Conservation (phyloP, 1,139 yeast genomes). For the Pneumocystis murina region DNA sequence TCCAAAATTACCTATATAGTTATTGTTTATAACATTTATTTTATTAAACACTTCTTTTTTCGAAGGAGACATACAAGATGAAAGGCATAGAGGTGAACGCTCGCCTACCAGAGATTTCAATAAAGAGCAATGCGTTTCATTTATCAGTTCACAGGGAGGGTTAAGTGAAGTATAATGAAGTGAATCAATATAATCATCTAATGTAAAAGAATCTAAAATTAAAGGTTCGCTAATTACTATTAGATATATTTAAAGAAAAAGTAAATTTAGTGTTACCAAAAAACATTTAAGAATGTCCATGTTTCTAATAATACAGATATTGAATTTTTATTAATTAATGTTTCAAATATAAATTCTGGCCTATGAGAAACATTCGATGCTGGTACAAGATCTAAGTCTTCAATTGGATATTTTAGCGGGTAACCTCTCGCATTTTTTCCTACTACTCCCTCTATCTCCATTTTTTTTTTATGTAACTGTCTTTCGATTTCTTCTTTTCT, state of each 20-base stretch:
- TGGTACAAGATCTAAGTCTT: conserved; percentile 14
- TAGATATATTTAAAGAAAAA: not conserved
- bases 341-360: conserved; percentile 15
- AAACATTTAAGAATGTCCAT: conserved; percentile 65
- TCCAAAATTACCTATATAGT: not conserved
- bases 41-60: not conserved
- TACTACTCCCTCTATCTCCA: not conserved
- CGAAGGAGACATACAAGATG: not conserved
- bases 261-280: conserved; percentile 20
- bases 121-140: conserved; percentile 57
- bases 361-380: conserved; percentile 10
- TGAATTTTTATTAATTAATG: conserved; percentile 9
- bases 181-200: conserved; percentile 60
- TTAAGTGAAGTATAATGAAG: conserved; percentile 36
- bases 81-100: conserved; percentile 14
- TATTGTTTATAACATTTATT: not conserved
- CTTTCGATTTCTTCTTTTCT: conserved; percentile 15
- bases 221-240: conserved; percentile 32
- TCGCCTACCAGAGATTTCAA: conserved; percentile 21
- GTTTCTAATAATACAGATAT: conserved; percentile 34
- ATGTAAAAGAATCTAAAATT: conserved; percentile 55
- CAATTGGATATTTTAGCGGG: conserved; percentile 5
- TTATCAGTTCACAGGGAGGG: conserved; percentile 40
- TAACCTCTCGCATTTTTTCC: not conserved
- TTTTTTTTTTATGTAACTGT: not conserved